Conservation (phyloP, 2,329 filamentous ascomycete genomes). For the Neophaeococcomyces mojaviensis region DNA sequence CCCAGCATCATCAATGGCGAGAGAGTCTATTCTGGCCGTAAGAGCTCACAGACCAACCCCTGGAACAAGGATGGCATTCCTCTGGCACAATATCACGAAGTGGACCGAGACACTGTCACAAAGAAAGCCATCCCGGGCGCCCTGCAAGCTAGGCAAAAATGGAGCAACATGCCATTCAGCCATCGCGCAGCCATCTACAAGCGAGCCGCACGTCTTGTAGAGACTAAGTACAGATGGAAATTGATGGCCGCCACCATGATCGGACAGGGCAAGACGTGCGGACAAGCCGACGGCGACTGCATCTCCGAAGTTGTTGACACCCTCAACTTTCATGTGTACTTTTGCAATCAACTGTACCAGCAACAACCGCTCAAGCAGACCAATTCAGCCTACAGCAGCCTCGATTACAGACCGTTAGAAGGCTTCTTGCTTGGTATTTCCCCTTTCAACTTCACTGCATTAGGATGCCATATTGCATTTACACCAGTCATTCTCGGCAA, state of each 20-base stretch:
- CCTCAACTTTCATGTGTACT: constrained; percentile 1
- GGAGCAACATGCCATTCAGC: constrained; percentile 10
- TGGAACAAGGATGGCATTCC: constrained; percentile 9
- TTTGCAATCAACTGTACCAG: constrained; percentile 49
- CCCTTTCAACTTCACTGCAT: constrained; percentile 96
- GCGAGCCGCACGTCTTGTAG: constrained; percentile 8
- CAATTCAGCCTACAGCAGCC: constrained; percentile 24
- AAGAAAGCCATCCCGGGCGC: constrained; percentile 10
- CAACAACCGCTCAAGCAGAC: constrained; percentile 77
- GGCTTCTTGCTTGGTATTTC: constrained; percentile 92
- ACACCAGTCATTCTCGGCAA: constrained; percentile 86
- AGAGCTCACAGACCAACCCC: constrained; percentile 10
- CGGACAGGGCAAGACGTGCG: constrained; percentile 14
- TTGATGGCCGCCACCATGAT: constrained; percentile 14
- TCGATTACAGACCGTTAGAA: constrained; percentile 59
- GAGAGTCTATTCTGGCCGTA: constrained; percentile 5
- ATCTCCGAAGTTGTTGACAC: constrained; percentile 1
- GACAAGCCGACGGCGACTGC: constrained; percentile 7
- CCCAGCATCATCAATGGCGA: constrained; percentile 7
- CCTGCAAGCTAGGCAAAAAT: constrained; percentile 9
- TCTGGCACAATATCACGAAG: constrained; percentile 9
- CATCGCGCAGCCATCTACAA: constrained; percentile 12
- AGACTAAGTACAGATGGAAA: constrained; percentile 10
- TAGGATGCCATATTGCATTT: constrained; percentile 76
- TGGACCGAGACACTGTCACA: constrained; percentile 4